Base-by-base conservation (phyloP, 805 yeast species). In the Zygosaccharomyces gambellarensis region DNA sequence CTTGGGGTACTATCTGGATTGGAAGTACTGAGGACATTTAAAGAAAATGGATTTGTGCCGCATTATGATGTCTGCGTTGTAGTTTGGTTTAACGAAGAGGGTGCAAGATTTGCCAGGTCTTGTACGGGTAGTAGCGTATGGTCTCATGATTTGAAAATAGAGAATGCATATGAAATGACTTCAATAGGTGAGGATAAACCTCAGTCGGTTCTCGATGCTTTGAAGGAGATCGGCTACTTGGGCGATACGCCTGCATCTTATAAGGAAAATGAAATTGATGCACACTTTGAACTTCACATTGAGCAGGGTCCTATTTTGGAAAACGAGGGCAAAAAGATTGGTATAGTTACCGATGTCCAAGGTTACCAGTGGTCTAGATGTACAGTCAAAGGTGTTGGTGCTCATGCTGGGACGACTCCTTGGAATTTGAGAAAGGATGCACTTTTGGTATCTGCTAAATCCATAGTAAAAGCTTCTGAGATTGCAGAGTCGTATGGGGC, bases 21-120 rank as follows among this genome's bases (percentile, higher is more conserved):
- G 41, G 88, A 84, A 64, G 81, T 84, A 4, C 65, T 84, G 56
- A 70, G 87, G 52, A 82, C 88, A 3, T 67, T 84, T 60, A 78
- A 80, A 50, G 87, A 80, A 14, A 79, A 80, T 62, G 69, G 73
- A 39, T 75, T 68, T 58, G 71, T 70, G 9, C 87, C 90, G n/a
- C 75, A 80, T 47, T 83, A 72, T 53, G 89, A 89, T 7, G 76
- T 84, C 48, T 81, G 83, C 5, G 73, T 81, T 4, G 74, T 84
- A 36, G 74, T 79, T 59, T 84, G 90, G 90, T 81, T 82, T 64
- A 84, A 84, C 59, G 90, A 84, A 61, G 90, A 84, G 68, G 90
- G 90, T 49, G 89, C 90, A 0, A 67, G 90, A 45, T 84, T 83
- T 59, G 87, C 89, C n/a, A 71, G 78, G 67, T 74, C 83, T 39